A percentile compares a stretch with the other conserved stretches of the same genome.
Evolutionary conservation across 1,284 basidiomycete genomes (phyloP).

Genomic region (Boletellus dicymbophilus): DNA sequence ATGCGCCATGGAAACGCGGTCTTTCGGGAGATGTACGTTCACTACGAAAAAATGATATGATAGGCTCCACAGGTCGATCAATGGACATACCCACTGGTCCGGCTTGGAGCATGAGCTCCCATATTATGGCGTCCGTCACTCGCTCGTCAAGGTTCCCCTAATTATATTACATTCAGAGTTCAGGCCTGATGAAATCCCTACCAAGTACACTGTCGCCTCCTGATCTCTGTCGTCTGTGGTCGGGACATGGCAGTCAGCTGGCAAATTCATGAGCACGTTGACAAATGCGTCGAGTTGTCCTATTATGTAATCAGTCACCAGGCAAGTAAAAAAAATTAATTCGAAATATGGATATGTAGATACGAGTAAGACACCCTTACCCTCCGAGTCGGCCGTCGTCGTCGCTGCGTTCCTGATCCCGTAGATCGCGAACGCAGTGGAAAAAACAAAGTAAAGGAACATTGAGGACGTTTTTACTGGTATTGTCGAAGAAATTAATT

Average conservation of each 20-base stretch:
- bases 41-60: constrained; percentile 49
- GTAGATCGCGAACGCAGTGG: no score
- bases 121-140: constrained; percentile 91
- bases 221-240: constrained; percentile 93
- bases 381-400: no score
- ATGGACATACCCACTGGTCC: constrained; percentile 86
- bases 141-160: constrained; percentile 98
- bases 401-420: no score
- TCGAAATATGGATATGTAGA: no score
- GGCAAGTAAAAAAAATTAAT: no score
- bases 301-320: no score
- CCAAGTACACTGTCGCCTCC: constrained; percentile 93
- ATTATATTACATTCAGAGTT: neutral
- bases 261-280: no score
- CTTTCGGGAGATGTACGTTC: constrained; percentile 99
- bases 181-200: constrained; percentile 36
- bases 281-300: no score
- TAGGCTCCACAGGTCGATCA: neutral
- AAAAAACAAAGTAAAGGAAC: no score
- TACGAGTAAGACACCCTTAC: no score
- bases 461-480: no score
- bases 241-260: constrained; percentile 58
- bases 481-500: no score
- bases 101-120: constrained; percentile 99
- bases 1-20: constrained; percentile 96